Evolutionary conservation across 2,329 filamentous ascomycete species (phyloP).

Genomic region (Ophiostoma perfectum): DNA sequence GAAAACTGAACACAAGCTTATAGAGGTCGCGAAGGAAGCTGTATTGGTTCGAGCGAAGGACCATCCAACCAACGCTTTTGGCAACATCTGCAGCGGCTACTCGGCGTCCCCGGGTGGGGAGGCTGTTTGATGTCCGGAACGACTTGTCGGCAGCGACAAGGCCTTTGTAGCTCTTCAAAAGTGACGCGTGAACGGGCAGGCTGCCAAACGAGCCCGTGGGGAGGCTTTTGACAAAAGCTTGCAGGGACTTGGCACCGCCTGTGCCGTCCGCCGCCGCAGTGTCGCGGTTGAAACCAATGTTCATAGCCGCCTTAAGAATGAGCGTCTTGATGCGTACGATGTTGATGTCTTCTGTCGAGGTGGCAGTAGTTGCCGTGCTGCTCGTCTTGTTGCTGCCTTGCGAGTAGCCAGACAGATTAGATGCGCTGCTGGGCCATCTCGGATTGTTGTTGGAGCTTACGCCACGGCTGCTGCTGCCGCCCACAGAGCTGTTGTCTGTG

Average conservation of each 20-base stretch:
- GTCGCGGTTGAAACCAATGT: conserved; percentile 69
- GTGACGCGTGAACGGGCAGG: conserved; percentile 60
- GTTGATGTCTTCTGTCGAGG: conserved; percentile 67
- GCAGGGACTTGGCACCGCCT: conserved; percentile 51
- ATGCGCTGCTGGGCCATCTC: conserved; percentile 77
- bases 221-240: conserved; percentile 69
- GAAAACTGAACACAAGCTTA: conserved; percentile 76
- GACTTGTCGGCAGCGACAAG: conserved; percentile 68
- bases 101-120: conserved; percentile 54
- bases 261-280: conserved; percentile 41
- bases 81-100: conserved; percentile 70
- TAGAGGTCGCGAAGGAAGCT: conserved; percentile 77
- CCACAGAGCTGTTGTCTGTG: conserved; percentile 40
- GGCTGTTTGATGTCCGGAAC: conserved; percentile 50
- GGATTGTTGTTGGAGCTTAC: conserved; percentile 12
- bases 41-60: conserved; percentile 63
- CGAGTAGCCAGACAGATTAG: conserved; percentile 73
- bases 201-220: conserved; percentile 74
- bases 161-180: conserved; percentile 75
- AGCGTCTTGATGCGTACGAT: conserved; percentile 72
- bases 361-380: conserved; percentile 67
- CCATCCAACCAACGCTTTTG: conserved; percentile 72
- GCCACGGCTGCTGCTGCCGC: conserved; percentile 16
- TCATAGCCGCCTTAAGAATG: conserved; percentile 78
- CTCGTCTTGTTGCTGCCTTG: conserved; percentile 61